Evolutionary conservation across 148 eudicot genomes (phyloP).

Genomic region (Rhododendron mucronatum): DNA sequence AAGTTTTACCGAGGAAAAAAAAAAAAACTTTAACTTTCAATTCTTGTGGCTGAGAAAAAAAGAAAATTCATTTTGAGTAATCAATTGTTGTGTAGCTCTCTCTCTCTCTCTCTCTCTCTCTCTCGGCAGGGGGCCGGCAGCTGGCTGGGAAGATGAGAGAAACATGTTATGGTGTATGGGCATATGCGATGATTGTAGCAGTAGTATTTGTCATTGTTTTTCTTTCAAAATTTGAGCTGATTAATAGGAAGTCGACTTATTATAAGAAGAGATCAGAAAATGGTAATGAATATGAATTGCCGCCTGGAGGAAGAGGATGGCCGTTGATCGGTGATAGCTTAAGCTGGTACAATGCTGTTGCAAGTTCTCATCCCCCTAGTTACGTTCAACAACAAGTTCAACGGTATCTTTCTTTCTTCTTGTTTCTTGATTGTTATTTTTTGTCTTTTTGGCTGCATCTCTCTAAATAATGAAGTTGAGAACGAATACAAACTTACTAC

Average conservation of each 20-base stretch:
- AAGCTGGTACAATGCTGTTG: constrained; percentile 48
- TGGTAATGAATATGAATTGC: constrained; percentile 8
- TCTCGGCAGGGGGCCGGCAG: background rate
- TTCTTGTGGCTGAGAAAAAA: background rate
- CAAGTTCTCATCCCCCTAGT: constrained; percentile 53
- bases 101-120: background rate
- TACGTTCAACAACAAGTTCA: constrained; percentile 43
- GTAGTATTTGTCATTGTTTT: background rate
- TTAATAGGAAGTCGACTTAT: background rate
- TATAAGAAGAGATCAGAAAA: background rate
- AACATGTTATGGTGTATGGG: constrained; percentile 1
- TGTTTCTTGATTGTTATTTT: no score
- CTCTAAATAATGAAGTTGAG: background rate
- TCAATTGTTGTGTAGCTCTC: background rate
- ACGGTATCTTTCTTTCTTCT: constrained; percentile 17
- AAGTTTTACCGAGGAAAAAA: no score
- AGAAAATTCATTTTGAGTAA: background rate
- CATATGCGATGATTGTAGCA: background rate
- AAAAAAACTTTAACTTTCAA: background rate
- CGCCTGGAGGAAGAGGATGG: constrained; percentile 52
- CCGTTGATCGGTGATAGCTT: constrained; percentile 51
- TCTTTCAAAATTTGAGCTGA: background rate
- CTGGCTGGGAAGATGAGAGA: background rate
- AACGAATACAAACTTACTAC: background rate
- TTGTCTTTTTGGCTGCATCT: background rate